Conservation (phyloP, 805 yeast species). For the Kodamaea kaohsiungensis region DNA sequence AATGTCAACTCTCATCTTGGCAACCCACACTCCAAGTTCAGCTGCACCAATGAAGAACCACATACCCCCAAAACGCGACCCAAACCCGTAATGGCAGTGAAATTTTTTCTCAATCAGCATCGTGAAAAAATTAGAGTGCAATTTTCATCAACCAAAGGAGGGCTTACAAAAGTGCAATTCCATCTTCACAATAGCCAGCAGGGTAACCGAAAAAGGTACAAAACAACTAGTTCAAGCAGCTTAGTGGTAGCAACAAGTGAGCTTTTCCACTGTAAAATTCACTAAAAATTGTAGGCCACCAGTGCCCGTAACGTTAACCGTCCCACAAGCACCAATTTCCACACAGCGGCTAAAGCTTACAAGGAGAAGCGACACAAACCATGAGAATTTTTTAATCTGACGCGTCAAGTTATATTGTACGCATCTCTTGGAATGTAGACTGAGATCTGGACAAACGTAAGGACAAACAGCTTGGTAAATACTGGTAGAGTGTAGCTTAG, state of each 20-base stretch:
- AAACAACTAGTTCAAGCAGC: not conserved
- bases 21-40: not conserved
- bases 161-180: not conserved
- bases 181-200: not conserved
- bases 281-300: not conserved
- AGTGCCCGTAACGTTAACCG: not conserved
- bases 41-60: not conserved
- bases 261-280: not conserved
- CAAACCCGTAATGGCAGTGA: not conserved
- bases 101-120: not conserved
- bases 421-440: not conserved
- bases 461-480: not conserved
- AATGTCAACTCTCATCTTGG: not conserved
- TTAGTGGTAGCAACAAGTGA: not conserved
- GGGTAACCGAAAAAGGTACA: not conserved
- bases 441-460: not conserved
- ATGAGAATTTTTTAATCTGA: not conserved
- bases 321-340: not conserved
- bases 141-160: not conserved
- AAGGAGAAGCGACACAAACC: conserved; percentile 5
- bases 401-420: not conserved
- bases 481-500: not conserved
- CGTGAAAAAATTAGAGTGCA: not conserved
- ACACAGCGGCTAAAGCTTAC: not conserved
- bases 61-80: not conserved